Conservation (phyloP, 129 eudicot species). For the Chrysanthemum seticuspe region DNA sequence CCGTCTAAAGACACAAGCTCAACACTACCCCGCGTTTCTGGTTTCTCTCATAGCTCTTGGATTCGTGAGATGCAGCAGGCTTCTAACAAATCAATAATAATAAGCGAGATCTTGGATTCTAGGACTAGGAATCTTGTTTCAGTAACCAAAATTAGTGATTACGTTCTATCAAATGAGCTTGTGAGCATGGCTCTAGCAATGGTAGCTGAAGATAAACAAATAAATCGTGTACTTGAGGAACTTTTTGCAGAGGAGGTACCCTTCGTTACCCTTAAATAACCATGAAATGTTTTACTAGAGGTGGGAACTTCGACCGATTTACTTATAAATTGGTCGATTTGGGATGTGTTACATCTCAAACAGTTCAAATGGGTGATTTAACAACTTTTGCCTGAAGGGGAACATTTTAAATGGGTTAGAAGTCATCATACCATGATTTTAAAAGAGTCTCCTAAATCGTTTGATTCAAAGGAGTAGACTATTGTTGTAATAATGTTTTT, state of each 20-base stretch:
- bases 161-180: conserved; percentile 91
- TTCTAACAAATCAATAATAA: conserved; percentile 86
- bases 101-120: conserved; percentile 95
- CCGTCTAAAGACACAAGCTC: conserved; percentile 66
- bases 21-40: conserved; percentile 55
- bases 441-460: not conserved
- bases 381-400: not conserved
- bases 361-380: not conserved
- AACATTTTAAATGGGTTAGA: not conserved
- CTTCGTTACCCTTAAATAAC: not conserved
- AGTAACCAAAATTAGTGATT: conserved; percentile 91
- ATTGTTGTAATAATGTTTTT: too few relatives aligned
- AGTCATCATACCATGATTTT: not conserved
- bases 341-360: not conserved
- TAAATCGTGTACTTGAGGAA: conserved; percentile 93
- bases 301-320: not conserved
- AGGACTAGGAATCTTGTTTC: conserved; percentile 95
- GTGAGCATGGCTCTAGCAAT: conserved; percentile 99
- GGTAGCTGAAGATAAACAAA: conserved; percentile 99
- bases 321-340: not conserved
- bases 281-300: not conserved
- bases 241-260: conserved; percentile 95
- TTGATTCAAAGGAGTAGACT: too few relatives aligned
- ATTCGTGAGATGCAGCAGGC: conserved; percentile 97
- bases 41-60: conserved; percentile 94